phyloP scores from a whole-genome alignment of 176 grass and related monocot genomes.

The Leersia perrieri region DNA sequence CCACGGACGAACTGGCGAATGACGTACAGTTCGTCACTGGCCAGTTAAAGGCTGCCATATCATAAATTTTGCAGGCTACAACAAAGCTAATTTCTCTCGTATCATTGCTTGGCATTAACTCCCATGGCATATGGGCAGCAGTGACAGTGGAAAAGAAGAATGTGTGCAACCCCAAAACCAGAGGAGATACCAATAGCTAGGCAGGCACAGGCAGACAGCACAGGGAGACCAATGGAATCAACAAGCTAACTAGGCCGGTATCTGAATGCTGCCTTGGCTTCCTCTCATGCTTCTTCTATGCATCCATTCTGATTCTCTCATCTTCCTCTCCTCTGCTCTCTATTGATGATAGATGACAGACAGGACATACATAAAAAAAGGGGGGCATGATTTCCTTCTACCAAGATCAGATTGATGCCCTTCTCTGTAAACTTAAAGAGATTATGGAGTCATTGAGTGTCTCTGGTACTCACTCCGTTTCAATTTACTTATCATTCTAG shows the following conservation, averaged over 20 bases:
- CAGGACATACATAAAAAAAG: not conserved
- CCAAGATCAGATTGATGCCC: not conserved
- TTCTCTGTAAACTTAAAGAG: not conserved
- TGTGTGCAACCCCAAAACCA: constrained; percentile 8
- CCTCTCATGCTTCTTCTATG: not conserved
- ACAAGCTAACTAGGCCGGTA: not conserved
- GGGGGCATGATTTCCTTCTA: not conserved
- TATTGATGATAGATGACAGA: not conserved
- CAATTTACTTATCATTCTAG: no score
- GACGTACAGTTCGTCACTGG: not conserved
- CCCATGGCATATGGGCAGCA: not conserved
- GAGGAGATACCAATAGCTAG: not conserved
- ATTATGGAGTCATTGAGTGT: not conserved
- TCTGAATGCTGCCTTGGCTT: not conserved
- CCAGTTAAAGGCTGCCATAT: constrained; percentile 24
- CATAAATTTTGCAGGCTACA: constrained; percentile 25
- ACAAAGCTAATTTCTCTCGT: not conserved
- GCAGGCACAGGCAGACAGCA: not conserved
- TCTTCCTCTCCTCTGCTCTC: not conserved
- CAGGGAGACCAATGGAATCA: constrained; percentile 27
- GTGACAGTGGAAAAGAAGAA: constrained; percentile 29
- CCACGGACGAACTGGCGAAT: not conserved
- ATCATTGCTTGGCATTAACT: constrained; percentile 12
- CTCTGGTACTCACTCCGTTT: no score
- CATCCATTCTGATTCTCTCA: not conserved